Evolutionary conservation across 805 yeast genomes (phyloP).

Genomic region (Saccharomycopsis olivae): DNA sequence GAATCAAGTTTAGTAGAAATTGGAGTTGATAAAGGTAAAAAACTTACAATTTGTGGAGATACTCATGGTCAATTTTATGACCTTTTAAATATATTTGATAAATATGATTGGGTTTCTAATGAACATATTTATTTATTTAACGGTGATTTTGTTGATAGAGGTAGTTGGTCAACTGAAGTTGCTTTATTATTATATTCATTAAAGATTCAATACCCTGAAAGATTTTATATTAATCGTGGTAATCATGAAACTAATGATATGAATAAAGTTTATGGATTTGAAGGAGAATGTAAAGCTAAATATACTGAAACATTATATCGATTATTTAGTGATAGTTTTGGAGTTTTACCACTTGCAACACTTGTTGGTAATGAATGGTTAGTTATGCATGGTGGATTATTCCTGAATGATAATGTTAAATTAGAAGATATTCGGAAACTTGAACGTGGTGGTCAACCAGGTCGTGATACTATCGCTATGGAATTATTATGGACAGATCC

Average conservation of each 20-base stretch:
- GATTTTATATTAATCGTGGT: conserved; percentile 77
- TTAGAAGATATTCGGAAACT: conserved; percentile 64
- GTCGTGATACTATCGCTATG: conserved; percentile 88
- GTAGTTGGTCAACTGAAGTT: conserved; percentile 97
- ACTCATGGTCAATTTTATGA: conserved; percentile 97
- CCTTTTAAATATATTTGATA: conserved; percentile 65
- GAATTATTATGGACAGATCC: conserved; percentile 98
- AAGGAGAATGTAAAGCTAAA: conserved; percentile 89
- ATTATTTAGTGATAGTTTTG: conserved; percentile 79
- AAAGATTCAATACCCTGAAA: conserved; percentile 65
- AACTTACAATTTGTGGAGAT: conserved; percentile 87
- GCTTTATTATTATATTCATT: conserved; percentile 69
- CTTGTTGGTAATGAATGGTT: conserved; percentile 68
- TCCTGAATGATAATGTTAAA: conserved; percentile 63
- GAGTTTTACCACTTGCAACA: conserved; percentile 77
- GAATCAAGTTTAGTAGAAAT: conserved; percentile 77
- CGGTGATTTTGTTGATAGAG: conserved; percentile 97
- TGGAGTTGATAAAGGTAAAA: conserved; percentile 30
- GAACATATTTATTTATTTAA: conserved; percentile 77
- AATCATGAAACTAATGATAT: conserved; percentile 95
- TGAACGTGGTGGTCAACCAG: conserved; percentile 69
- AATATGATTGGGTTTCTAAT: conserved; percentile 59
- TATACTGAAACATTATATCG: conserved; percentile 71
- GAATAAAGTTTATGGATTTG: conserved; percentile 95
- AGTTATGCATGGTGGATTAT: conserved; percentile 93